Percentiles rank a stretch among this genome's conserved stretches.
phyloP scores from a whole-genome alignment of 2,329 filamentous ascomycete species.

The Trichoderma sp. region DNA sequence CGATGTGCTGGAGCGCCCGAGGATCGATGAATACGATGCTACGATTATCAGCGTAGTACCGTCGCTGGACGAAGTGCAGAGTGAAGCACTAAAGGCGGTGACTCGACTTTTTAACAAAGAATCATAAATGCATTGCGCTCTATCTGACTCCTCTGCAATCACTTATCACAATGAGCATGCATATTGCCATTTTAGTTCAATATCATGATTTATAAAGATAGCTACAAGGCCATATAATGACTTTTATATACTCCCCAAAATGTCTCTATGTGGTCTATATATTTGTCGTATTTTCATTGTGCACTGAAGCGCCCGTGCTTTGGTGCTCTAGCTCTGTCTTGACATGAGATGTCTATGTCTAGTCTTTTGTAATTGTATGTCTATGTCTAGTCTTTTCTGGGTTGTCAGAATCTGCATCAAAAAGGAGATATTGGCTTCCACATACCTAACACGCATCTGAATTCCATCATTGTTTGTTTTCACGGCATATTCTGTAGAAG shows the following conservation, averaged over 20 bases:
- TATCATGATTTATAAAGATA: not conserved
- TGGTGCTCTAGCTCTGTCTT: not conserved
- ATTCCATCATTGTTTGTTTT: not conserved
- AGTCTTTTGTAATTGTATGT: not conserved
- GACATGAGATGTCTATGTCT: not conserved
- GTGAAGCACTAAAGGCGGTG: constrained; percentile 23
- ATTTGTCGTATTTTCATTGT: not conserved
- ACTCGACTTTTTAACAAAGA: not conserved
- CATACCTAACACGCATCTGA: not conserved
- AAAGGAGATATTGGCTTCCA: not conserved
- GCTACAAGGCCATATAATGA: not conserved
- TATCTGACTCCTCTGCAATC: not conserved
- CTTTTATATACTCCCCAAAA: too few relatives aligned
- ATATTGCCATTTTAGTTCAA: not conserved
- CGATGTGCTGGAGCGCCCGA: not conserved
- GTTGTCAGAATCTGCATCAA: not conserved
- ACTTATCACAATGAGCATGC: not conserved
- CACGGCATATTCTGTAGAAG: not conserved
- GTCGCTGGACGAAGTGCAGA: not conserved
- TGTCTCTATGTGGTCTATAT: not conserved
- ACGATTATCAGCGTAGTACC: not conserved
- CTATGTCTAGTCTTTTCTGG: not conserved
- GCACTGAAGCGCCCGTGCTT: not conserved
- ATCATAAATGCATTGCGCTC: not conserved
- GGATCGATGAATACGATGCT: constrained; percentile 4